Percentiles rank a stretch among this genome's conserved stretches.
phyloP scores from a whole-genome alignment of 805 yeast species.

The Debaryomyces tyrocola region DNA sequence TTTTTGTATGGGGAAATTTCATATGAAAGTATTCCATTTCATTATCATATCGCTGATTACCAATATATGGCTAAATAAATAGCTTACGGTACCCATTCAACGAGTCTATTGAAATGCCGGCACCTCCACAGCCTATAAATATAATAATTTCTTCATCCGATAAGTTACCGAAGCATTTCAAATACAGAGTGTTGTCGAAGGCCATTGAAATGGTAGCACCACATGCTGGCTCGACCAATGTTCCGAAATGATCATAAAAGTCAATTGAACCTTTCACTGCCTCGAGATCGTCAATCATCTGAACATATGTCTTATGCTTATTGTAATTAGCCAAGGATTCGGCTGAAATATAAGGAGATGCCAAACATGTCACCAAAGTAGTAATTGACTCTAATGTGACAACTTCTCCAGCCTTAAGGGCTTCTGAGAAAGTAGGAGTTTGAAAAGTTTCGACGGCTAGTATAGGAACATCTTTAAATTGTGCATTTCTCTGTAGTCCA shows the following conservation, averaged over 20 bases:
- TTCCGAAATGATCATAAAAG: slow-evolving; percentile 20
- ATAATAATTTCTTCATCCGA: slow-evolving; percentile 24
- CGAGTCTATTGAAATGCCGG: slow-evolving; percentile 8
- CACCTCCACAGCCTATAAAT: slow-evolving; percentile 32
- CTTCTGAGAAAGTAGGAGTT: slow-evolving; percentile 22
- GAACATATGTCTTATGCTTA: slow-evolving; percentile 15
- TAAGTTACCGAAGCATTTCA: slow-evolving; percentile 14
- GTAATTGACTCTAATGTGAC: slow-evolving; percentile 17
- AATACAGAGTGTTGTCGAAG: slow-evolving; percentile 10
- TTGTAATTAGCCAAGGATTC: slow-evolving; percentile 17
- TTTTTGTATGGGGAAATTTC: not conserved
- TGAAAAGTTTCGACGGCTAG: slow-evolving; percentile 28
- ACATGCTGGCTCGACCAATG: slow-evolving; percentile 34
- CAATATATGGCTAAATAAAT: not conserved
- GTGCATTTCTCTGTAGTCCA: slow-evolving; percentile 19
- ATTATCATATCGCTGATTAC: no score
- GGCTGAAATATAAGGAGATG: slow-evolving; percentile 26
- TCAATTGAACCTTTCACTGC: slow-evolving; percentile 21
- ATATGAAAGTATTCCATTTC: not conserved
- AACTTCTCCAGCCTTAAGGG: slow-evolving; percentile 18
- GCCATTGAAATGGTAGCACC: slow-evolving; percentile 26
- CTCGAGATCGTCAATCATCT: slow-evolving; percentile 23
- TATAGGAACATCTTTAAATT: slow-evolving; percentile 18
- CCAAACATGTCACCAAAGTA: slow-evolving; percentile 28
- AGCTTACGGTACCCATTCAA: slow-evolving; percentile 3